Base-by-base conservation (phyloP, 768 basidiomycete species). In the Lactarius sanguifluus region DNA sequence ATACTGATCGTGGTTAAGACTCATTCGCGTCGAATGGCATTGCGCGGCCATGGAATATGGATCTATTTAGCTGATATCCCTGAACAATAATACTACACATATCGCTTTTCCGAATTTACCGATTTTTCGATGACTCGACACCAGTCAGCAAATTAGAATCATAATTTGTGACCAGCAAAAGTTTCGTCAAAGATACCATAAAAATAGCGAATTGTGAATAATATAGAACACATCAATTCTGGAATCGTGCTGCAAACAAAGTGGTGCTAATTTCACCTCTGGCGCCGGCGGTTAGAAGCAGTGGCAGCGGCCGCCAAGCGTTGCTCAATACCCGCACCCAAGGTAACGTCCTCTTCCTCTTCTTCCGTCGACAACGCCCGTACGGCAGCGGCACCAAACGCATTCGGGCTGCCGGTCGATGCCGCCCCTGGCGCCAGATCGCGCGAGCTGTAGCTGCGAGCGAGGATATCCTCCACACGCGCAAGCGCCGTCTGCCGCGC, bases 391-490 rank as follows among this genome's bases (percentile, higher is more conserved):
- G 71, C 71, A 1, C 72, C 73, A 57, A 73, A 72, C 57, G 68
- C 64, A 16, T 64, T 72, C 28, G 72, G 72, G 62, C 72, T 73
- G 6, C 20, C 41, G 23, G 50, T 5, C 23, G 25, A 5, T 10
- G 47, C 47, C 12, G n/a, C 0, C n/a, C 5, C 47, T 6, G 62
- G 64, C 23, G 36, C 58, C 30, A 70, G 32, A 50, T 68, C 68
- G 0, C 70, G 64, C 50, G 71, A 67, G 70, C 75, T 74, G 55
- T 73, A 75, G 62, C 75, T 72, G 16, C 67, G 64, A 6, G 72
- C 67, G 7, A 77, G 59, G 23, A 77, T 77, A 62, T 72, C 72
- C 30, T 72, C 74, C 40, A 77, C 76, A 38, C 69, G 72, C 60
- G 69, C 64, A 20, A 73, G 72, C 4, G 76, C 75, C 23, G 70